Conservation (phyloP, 2,329 filamentous ascomycete genomes). For the Sphaerulina populicola region DNA sequence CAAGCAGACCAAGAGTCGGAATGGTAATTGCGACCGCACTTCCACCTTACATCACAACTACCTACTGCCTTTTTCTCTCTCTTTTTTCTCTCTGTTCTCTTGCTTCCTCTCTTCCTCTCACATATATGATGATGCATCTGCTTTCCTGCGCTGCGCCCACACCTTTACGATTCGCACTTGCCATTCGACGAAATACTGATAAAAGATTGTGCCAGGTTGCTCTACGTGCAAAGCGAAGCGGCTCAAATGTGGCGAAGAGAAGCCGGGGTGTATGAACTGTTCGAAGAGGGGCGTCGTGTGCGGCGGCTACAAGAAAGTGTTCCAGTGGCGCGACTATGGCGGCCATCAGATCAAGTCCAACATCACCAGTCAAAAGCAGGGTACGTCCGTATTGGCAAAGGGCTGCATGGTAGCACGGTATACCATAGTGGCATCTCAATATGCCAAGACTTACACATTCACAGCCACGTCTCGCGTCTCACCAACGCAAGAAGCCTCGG, state of each 20-base stretch:
- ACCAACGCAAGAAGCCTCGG: slow-evolving; percentile 1
- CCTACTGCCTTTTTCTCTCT: neutral
- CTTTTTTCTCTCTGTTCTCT: neutral
- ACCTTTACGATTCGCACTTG: neutral
- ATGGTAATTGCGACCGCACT: slow-evolving; percentile 48
- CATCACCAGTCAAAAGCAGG: slow-evolving; percentile 26
- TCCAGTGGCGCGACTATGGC: slow-evolving; percentile 59
- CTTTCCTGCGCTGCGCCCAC: neutral
- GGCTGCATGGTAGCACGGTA: neutral
- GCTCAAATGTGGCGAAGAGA: slow-evolving; percentile 65
- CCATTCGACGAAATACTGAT: slow-evolving; percentile 19
- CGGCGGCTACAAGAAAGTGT: slow-evolving; percentile 66
- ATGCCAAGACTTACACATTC: slow-evolving; percentile 6
- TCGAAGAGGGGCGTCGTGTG: slow-evolving; percentile 56
- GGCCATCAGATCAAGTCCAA: slow-evolving; percentile 42
- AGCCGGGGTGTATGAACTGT: slow-evolving; percentile 37
- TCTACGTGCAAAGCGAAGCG: slow-evolving; percentile 66
- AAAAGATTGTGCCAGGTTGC: slow-evolving; percentile 47
- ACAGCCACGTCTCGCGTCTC: slow-evolving; percentile 8
- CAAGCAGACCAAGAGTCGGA: slow-evolving; percentile 67
- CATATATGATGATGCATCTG: neutral
- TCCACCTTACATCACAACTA: slow-evolving; percentile 8
- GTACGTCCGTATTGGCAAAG: slow-evolving; percentile 2
- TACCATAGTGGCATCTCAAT: neutral
- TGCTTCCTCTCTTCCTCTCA: neutral